Evolutionary conservation across 257 asterid species (phyloP).

Genomic region (Mentha longifolia): DNA sequence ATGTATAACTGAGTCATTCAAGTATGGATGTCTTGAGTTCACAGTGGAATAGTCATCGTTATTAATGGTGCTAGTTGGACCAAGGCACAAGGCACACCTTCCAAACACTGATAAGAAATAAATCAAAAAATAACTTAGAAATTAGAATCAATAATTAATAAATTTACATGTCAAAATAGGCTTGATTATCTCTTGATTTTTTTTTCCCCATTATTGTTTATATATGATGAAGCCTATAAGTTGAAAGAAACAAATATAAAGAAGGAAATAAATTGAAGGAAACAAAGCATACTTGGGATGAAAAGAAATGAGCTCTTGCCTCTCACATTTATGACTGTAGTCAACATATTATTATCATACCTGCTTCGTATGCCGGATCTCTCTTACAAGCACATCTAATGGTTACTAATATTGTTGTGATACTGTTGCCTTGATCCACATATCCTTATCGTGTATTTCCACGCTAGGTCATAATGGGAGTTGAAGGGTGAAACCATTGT

Average conservation of each 20-base stretch:
- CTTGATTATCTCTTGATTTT: no score
- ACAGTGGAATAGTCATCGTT: neutral
- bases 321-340: no score
- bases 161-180: neutral
- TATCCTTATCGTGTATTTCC: neutral
- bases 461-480: no score
- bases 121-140: neutral
- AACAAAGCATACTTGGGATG: no score
- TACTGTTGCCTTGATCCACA: slow-evolving; percentile 9
- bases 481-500: no score
- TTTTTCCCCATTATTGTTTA: no score
- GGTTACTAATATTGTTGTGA: neutral
- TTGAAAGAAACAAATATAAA: no score
- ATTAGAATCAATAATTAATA: neutral
- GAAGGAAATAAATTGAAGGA: no score
- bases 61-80: neutral
- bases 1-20: neutral
- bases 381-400: neutral
- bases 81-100: neutral
- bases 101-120: neutral
- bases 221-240: no score
- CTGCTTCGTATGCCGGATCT: slow-evolving; percentile 11
- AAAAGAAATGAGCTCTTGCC: no score
- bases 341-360: neutral
- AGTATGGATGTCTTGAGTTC: no score